Evolutionary conservation across 2,329 filamentous ascomycete species (phyloP).

Genomic region (Cladophialophora bantiana): DNA sequence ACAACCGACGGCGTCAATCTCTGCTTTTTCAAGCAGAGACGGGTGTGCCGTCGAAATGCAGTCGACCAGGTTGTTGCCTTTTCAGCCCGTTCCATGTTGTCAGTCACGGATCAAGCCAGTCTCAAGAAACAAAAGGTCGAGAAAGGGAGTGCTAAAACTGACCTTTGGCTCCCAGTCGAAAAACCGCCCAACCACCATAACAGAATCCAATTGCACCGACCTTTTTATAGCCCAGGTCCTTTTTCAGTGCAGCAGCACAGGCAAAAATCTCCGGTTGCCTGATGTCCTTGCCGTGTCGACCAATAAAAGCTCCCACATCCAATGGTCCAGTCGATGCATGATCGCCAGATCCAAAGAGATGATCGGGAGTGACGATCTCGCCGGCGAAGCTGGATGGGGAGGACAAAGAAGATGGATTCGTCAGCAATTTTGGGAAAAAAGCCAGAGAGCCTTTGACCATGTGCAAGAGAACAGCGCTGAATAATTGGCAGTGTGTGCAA

Average conservation of each 20-base stretch:
- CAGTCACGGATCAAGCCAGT: neutral
- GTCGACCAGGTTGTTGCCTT: constrained; percentile 52
- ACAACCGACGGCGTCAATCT: constrained; percentile 55
- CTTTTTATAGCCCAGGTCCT: constrained; percentile 51
- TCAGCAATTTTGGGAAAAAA: neutral
- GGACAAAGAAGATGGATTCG: neutral
- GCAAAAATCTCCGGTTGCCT: constrained; percentile 52
- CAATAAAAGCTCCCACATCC: constrained; percentile 45
- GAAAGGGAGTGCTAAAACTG: neutral
- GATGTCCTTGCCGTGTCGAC: constrained; percentile 25
- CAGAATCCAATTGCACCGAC: constrained; percentile 52
- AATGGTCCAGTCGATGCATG: constrained; percentile 43
- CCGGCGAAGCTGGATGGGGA: constrained; percentile 44
- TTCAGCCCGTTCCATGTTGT: constrained; percentile 16
- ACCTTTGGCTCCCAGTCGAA: constrained; percentile 53
- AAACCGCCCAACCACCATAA: constrained; percentile 49
- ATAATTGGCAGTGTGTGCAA: neutral
- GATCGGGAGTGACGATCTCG: constrained; percentile 45
- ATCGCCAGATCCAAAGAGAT: constrained; percentile 39
- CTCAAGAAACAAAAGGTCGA: neutral
- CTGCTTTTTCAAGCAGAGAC: constrained; percentile 51
- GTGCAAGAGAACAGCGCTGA: too few relatives aligned
- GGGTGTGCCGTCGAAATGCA: constrained; percentile 57
- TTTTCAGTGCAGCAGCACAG: constrained; percentile 44
- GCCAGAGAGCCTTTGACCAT: neutral